A percentile compares a stretch with the other conserved stretches of the same genome.
These are phyloP conservation scores for Dispira parvispora DNA, from an alignment of 192 early-diverging fungal species.

Conservation along the genomic window DNA sequence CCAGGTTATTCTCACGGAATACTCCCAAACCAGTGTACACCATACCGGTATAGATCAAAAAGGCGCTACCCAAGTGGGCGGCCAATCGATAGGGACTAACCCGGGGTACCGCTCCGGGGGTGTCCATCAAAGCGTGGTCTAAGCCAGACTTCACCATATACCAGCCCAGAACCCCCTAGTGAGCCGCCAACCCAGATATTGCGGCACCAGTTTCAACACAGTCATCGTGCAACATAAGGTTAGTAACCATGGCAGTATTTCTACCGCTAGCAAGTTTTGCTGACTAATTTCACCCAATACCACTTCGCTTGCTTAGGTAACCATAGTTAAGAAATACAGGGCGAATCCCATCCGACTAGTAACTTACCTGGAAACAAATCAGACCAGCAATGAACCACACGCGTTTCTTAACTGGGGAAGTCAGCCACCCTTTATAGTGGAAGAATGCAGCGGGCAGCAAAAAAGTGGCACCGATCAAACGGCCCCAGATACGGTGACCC, in stretches of 20 bases:
- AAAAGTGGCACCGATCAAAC: conserved; percentile 76
- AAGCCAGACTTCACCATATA: conserved; percentile 96
- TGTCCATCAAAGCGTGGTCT: conserved; percentile 56
- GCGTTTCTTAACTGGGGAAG: conserved; percentile 37
- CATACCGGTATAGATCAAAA: conserved; percentile 68
- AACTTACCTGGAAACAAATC: conserved; percentile 48
- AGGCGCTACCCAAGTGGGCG: conserved; percentile 76
- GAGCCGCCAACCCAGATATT: background rate
- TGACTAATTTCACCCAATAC: too few relatives aligned
- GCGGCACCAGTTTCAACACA: too few relatives aligned
- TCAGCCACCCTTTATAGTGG: conserved; percentile 61
- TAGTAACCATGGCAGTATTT: too few relatives aligned
- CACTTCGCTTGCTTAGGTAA: too few relatives aligned
- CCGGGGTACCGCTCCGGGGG: conserved; percentile 65
- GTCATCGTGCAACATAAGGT: too few relatives aligned
- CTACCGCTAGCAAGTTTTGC: too few relatives aligned
- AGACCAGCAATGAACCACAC: conserved; percentile 42
- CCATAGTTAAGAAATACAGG: too few relatives aligned
- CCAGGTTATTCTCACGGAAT: conserved; percentile 47
- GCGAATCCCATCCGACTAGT: too few relatives aligned
- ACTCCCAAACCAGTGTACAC: conserved; percentile 65
- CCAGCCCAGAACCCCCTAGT: conserved; percentile 83
- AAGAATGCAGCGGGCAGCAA: conserved; percentile 80
- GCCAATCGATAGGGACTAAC: conserved; percentile 90
- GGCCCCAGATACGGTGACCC: conserved; percentile 90